Conservation (phyloP, 2,329 filamentous ascomycete genomes). For the Fusarium cicatricum region DNA sequence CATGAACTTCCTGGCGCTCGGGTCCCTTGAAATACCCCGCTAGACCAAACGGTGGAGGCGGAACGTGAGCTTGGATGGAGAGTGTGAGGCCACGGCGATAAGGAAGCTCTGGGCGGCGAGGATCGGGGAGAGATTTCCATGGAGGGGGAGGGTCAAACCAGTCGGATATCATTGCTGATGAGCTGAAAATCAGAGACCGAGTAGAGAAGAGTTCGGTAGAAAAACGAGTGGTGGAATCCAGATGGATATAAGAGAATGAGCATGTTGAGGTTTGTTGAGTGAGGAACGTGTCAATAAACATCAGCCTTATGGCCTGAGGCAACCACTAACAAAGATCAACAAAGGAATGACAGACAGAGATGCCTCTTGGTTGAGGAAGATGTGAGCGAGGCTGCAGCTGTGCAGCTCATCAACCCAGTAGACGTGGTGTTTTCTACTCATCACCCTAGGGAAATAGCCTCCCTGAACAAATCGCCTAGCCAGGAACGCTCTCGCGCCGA, state of each 20-base stretch:
- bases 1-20: neutral
- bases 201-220: too few relatives aligned
- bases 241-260: too few relatives aligned
- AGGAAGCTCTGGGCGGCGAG: neutral
- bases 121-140: neutral
- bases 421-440: neutral
- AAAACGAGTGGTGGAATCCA: too few relatives aligned
- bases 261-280: too few relatives aligned
- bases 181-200: too few relatives aligned
- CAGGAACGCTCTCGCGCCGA: neutral
- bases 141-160: too few relatives aligned
- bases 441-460: too few relatives aligned
- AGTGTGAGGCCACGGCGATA: neutral
- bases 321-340: too few relatives aligned
- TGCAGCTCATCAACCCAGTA: neutral
- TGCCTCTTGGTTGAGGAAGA: neutral
- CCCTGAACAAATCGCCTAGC: neutral
- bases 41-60: neutral
- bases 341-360: too few relatives aligned
- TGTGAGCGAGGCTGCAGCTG: neutral
- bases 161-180: too few relatives aligned
- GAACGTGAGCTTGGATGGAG: neutral
- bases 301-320: too few relatives aligned
- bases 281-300: too few relatives aligned
- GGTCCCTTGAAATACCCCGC: neutral